Base-by-base conservation (phyloP, 257 asterid species). In the Salvia hispanica region DNA sequence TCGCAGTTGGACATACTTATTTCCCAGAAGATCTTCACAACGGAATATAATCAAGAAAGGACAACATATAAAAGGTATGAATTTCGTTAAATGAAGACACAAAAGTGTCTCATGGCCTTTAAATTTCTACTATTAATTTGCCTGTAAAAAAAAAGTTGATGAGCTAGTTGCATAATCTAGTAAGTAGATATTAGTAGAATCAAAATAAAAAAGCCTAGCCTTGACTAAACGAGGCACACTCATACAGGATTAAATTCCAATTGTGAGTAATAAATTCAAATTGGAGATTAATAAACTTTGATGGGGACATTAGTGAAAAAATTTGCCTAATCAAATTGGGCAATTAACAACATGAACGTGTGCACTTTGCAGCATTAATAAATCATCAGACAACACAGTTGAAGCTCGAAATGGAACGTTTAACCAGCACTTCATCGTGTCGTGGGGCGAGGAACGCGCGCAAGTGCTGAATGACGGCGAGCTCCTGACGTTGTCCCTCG, bases 401-500 rank as follows among this genome's bases (percentile, higher is more conserved):
- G 78, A 60, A 3, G 50, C 62, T 15, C 50, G 62, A 46, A 86
- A 91, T 58, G 96, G 92, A 2, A 85, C 91, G 8, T 87, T 91
- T 58, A 45, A 82, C 74, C 70, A 74, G 16, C 77, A 85, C 18
- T 81, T 91, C 16, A 54, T 86, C 36, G 36, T 83, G 48, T 46
- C 96, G 1, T 91, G 95, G 96, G 97, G 96, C 4, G 95, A 88
- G 48, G 73, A 48, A 6, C 77, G 79, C 7, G 82, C 84, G 0
- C 79, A 71, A 7, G 85, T 88, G 43, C 64, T 57, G 1, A 81
- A 91, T 15, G 64, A 63, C 8, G 97, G 95, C 6, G 97, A 91
- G 75, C 86, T 91, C 63, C 88, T 91, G 9, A 83, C 84, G 5
- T 77, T 91, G 39, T 82, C 92, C 12, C 86, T 91, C 6, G 91